These are phyloP conservation scores for Penicillium freii DNA, from an alignment of 2,329 filamentous ascomycete species.

Conservation along the genomic window DNA sequence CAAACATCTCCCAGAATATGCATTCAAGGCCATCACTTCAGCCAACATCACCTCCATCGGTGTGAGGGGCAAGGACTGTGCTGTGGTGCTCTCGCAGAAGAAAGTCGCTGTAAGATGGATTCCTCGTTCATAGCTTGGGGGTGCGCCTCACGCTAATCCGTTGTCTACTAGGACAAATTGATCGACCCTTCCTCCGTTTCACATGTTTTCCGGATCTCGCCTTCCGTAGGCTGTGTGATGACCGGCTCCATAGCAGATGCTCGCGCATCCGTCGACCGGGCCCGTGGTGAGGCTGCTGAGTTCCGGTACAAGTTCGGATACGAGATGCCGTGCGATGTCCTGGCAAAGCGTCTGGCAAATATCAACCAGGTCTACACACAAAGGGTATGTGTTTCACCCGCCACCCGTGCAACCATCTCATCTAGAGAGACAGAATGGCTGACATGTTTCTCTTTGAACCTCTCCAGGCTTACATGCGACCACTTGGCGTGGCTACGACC, in stretches of 20 bases:
- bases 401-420: neutral
- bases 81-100: slow-evolving; percentile 97
- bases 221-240: slow-evolving; percentile 96
- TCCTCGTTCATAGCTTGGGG: neutral
- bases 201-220: slow-evolving; percentile 95
- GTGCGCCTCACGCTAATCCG: slow-evolving; percentile 16
- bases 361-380: slow-evolving; percentile 99
- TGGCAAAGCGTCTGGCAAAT: slow-evolving; percentile 96
- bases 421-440: neutral
- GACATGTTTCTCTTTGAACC: slow-evolving; percentile 1
- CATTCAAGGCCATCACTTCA: slow-evolving; percentile 99
- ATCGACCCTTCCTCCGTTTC: slow-evolving; percentile 97
- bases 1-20: slow-evolving; percentile 73
- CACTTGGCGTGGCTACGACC: slow-evolving; percentile 91
- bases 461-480: slow-evolving; percentile 87
- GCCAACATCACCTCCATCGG: slow-evolving; percentile 99
- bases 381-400: slow-evolving; percentile 59
- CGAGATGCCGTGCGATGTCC: slow-evolving; percentile 97
- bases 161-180: slow-evolving; percentile 76
- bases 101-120: slow-evolving; percentile 85
- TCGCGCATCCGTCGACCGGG: slow-evolving; percentile 85
- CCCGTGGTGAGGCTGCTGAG: slow-evolving; percentile 92
- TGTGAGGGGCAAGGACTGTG: slow-evolving; percentile 92
- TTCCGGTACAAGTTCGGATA: slow-evolving; percentile 99
- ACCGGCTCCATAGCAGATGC: slow-evolving; percentile 98